A percentile compares a stretch with the other conserved stretches of the same genome.
Evolutionary conservation across 2,329 filamentous ascomycete species (phyloP).

Genomic region (Neofusicoccum laricinum): DNA sequence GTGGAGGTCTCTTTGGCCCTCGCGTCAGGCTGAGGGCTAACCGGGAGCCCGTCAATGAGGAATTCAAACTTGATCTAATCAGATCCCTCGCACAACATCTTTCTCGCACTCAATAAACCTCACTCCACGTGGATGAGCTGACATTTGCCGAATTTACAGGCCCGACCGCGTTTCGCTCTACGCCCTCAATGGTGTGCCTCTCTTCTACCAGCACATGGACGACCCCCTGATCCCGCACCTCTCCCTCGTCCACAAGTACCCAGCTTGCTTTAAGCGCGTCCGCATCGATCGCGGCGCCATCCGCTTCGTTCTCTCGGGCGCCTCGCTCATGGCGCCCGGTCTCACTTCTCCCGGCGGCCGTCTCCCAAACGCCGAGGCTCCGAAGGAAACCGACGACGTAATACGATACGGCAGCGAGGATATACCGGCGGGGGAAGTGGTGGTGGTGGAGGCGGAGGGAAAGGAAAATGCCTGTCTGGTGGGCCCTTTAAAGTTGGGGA

Average conservation of each 20-base stretch:
- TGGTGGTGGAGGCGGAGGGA: constrained; percentile 87
- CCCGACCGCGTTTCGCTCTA: constrained; percentile 90
- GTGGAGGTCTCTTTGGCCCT: not conserved
- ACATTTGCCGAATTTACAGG: constrained; percentile 32
- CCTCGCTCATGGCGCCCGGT: constrained; percentile 93
- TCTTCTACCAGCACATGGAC: constrained; percentile 88
- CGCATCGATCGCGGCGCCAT: constrained; percentile 95
- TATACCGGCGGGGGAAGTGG: constrained; percentile 75
- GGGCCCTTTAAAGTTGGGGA: constrained; percentile 77
- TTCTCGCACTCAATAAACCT: not conserved
- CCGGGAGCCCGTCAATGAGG: constrained; percentile 4
- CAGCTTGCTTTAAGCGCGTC: constrained; percentile 75
- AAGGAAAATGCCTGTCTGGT: constrained; percentile 90
- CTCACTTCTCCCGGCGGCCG: constrained; percentile 80
- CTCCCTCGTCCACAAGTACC: constrained; percentile 84
- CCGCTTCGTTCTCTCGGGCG: constrained; percentile 89
- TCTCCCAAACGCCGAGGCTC: constrained; percentile 58
- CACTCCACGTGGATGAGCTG: not conserved
- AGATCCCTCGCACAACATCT: not conserved
- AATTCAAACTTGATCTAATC: constrained; percentile 14
- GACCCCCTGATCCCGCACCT: constrained; percentile 83
- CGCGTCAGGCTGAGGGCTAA: not conserved
- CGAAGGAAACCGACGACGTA: constrained; percentile 39
- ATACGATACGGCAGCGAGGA: constrained; percentile 57
- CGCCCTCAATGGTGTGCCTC: constrained; percentile 69